A percentile compares a stretch with the other conserved stretches of the same genome.
phyloP scores from a whole-genome alignment of 352 stramenopile species.

The Phytophthora megakarya region DNA sequence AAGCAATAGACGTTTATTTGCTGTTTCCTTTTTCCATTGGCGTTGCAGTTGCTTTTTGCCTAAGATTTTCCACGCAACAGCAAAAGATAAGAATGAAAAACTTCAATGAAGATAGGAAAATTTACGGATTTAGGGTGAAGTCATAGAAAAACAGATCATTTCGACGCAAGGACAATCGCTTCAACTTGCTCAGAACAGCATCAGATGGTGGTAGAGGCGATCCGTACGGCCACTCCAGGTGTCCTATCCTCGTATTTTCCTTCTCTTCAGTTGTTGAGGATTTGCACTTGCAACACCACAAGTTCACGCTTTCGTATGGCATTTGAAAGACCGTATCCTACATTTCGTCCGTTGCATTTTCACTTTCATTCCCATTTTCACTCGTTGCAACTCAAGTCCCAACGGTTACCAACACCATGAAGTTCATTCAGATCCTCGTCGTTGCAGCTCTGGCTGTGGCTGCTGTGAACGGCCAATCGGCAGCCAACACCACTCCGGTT shows the following conservation, averaged over 20 bases:
- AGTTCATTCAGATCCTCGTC: slow-evolving; percentile 39
- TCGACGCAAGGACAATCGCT: slow-evolving; percentile 6
- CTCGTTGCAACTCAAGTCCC: slow-evolving; percentile 27
- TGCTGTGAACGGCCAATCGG: slow-evolving; percentile 30
- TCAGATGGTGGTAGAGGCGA: slow-evolving; percentile 20
- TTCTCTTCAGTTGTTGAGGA: slow-evolving; percentile 12
- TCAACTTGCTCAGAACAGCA: slow-evolving; percentile 2
- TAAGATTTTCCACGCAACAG: too few relatives aligned
- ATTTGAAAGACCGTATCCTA: slow-evolving; percentile 16
- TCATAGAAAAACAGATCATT: slow-evolving; percentile 19
- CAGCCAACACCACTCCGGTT: slow-evolving; percentile 13
- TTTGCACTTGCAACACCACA: slow-evolving; percentile 24
- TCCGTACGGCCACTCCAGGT: slow-evolving; percentile 23
- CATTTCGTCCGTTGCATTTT: slow-evolving; percentile 1
- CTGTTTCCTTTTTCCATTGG: slow-evolving; percentile 14
- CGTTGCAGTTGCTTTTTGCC: too few relatives aligned
- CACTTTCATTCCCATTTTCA: slow-evolving; percentile 25
- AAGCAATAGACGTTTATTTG: slow-evolving; percentile 36
- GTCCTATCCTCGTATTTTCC: slow-evolving; percentile 11
- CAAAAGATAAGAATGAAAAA: too few relatives aligned
- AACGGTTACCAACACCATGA: slow-evolving; percentile 32
- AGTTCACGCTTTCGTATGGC: slow-evolving; percentile 20
- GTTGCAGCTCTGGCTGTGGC: slow-evolving; percentile 35
- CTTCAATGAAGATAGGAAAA: slow-evolving; percentile 13
- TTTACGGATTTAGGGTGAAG: slow-evolving; percentile 1